Percentiles rank a stretch among this genome's conserved stretches.
phyloP scores from a whole-genome alignment of 2,329 filamentous ascomycete species.

The Fusarium paranaense region DNA sequence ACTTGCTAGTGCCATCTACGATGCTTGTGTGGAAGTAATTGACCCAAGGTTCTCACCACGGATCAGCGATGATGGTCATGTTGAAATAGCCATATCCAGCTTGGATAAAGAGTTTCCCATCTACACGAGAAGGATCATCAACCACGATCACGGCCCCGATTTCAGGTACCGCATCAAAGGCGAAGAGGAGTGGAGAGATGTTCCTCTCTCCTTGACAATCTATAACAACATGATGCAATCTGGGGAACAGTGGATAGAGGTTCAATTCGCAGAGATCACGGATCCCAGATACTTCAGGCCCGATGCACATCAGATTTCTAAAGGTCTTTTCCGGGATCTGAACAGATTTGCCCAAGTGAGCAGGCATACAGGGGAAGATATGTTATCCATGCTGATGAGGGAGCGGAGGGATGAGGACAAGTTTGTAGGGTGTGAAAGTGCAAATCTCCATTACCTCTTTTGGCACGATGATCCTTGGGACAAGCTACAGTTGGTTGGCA shows the following conservation, averaged over 20 bases:
- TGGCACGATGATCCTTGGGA: background rate
- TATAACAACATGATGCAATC: background rate
- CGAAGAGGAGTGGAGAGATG: background rate
- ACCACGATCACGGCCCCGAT: background rate
- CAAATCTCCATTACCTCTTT: background rate
- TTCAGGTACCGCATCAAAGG: background rate
- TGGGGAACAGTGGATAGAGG: background rate
- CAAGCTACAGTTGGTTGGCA: background rate
- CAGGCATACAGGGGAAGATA: background rate
- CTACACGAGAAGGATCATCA: background rate
- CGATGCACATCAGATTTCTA: background rate
- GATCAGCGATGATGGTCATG: background rate
- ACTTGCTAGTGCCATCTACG: background rate
- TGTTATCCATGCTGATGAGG: background rate
- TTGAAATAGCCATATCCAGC: background rate
- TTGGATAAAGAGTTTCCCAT: background rate
- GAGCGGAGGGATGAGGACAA: background rate
- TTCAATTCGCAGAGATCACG: background rate
- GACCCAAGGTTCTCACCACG: background rate
- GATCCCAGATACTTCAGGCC: background rate
- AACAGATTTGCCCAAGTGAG: background rate
- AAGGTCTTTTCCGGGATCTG: background rate
- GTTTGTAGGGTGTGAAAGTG: background rate
- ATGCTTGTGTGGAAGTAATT: background rate
- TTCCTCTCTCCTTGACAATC: background rate